Conservation (phyloP, 2,329 filamentous ascomycete species). For the Fonsecaea pedrosoi region DNA sequence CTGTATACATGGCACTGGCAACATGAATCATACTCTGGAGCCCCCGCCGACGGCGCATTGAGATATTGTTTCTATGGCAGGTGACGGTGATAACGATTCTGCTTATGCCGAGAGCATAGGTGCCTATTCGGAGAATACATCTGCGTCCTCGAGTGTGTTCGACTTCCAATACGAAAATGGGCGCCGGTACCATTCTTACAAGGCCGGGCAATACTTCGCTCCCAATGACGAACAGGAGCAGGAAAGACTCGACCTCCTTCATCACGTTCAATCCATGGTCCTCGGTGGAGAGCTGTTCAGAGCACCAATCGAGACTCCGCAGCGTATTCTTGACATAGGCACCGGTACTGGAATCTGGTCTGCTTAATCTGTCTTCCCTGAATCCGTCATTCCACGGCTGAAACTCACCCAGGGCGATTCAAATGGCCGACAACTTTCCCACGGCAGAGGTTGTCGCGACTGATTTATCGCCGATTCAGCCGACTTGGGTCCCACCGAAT, state of each 20-base stretch:
- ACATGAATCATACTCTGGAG: background rate
- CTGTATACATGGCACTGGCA: background rate
- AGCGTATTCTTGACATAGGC: constrained; percentile 62
- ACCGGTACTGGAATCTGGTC: constrained; percentile 69
- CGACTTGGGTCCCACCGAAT: constrained; percentile 51
- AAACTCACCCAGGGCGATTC: constrained; percentile 44
- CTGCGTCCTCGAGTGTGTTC: constrained; percentile 42
- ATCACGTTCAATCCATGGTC: constrained; percentile 51
- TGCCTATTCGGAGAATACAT: constrained; percentile 32
- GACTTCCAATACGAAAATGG: constrained; percentile 47
- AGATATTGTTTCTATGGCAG: constrained; percentile 15
- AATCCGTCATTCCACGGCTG: constrained; percentile 34
- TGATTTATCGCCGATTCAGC: constrained; percentile 44
- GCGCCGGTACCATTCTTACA: constrained; percentile 39
- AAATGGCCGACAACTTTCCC: constrained; percentile 42
- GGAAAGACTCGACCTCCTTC: constrained; percentile 45
- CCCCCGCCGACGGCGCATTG: background rate
- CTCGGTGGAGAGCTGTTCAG: constrained; percentile 36
- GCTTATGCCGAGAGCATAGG: constrained; percentile 32
- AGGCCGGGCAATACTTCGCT: constrained; percentile 39
- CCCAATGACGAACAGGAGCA: constrained; percentile 48
- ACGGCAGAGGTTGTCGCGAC: constrained; percentile 42
- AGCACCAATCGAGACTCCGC: constrained; percentile 47
- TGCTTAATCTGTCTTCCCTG: constrained; percentile 39
- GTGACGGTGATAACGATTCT: constrained; percentile 30